Base-by-base conservation (phyloP, 2,329 filamentous ascomycete species). In the Apiospora saccharicola region DNA sequence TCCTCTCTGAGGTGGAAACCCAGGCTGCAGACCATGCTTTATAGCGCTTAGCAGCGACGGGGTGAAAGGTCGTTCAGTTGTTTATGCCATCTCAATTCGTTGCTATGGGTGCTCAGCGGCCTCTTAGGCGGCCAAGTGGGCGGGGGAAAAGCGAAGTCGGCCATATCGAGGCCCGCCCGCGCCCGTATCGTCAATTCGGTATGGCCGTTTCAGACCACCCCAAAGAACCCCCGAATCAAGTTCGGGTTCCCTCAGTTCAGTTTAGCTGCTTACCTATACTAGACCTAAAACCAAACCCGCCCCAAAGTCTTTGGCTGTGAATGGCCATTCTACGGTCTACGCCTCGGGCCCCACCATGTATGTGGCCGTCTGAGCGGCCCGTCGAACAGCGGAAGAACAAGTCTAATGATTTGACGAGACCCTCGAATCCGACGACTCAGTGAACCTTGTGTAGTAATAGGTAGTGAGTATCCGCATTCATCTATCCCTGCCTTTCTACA, bases 11-110 rank as follows among this genome's bases (percentile, higher is more conserved):
- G 37, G 57, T 64, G 57, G 57, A 41, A 64, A 64, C 57, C 57
- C 57, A 47, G 46, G 26, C 67, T 68, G 67, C 41, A 44, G n/a
- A 68, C 67, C 30, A 26, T 44, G 44, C 22, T 68, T n/a, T 68
- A 68, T 68, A 68, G 67, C 67, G 67, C 67, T 68, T 68, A 68
- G 34, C 19, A 22, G 14, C 67, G 41, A 68, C 2, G 41, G 41
- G 41, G n/a, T 10, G 41, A 46, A 10, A 68, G 2, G 67, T 68
- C 26, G 67, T 68, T 34, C 30, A 47, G 67, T 68, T 44, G 67
- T 68, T 34, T 46, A 47, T 68, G n/a, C 41, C 67, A 68, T 68
- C 24, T 19, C 67, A 47, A 68, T 68, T 68, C 67, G 67, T 68
- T 68, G 67, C 67, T 68, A 41, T n/a, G 57, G 57, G 34, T 64